phyloP scores from a whole-genome alignment of 2,329 filamentous ascomycete genomes.

The Fusarium keratoplasticum region DNA sequence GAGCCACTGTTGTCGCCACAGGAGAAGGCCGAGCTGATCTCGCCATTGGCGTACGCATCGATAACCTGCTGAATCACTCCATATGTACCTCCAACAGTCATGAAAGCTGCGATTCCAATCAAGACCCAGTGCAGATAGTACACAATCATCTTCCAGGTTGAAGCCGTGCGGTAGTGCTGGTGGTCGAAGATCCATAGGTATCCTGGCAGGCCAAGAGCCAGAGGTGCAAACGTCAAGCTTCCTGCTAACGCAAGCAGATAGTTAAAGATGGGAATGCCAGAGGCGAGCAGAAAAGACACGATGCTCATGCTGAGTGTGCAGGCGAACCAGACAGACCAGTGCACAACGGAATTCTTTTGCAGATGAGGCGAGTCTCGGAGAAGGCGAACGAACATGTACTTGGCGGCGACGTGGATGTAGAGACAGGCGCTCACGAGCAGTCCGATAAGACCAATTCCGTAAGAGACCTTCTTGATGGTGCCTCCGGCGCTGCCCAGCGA shows the following conservation, averaged over 20 bases:
- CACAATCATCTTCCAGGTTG: conserved; percentile 18
- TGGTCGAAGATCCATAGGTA: conserved; percentile 44
- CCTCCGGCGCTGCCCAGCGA: conserved; percentile 45
- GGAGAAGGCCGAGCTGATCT: conserved; percentile 60
- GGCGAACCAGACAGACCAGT: conserved; percentile 53
- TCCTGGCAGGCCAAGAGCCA: conserved; percentile 45
- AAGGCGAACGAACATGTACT: conserved; percentile 55
- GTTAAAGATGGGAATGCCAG: conserved; percentile 45
- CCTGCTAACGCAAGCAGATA: conserved; percentile 49
- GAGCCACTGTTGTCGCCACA: conserved; percentile 57
- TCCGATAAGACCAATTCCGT: conserved; percentile 47
- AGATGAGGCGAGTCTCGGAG: conserved; percentile 52
- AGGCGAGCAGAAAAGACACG: conserved; percentile 38
- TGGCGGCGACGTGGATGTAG: conserved; percentile 53
- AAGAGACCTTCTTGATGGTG: conserved; percentile 48
- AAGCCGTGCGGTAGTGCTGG: conserved; percentile 31
- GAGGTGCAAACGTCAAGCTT: conserved; percentile 46
- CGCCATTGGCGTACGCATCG: conserved; percentile 60
- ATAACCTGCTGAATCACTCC: conserved; percentile 63
- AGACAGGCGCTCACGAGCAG: conserved; percentile 47
- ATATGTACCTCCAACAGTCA: conserved; percentile 44
- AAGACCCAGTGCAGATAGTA: conserved; percentile 42
- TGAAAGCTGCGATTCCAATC: conserved; percentile 37
- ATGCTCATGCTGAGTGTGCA: conserved; percentile 40
- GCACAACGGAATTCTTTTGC: conserved; percentile 48